Evolutionary conservation across 495 filamentous ascomycete species (phyloP).

Genomic region (Penicillium bialowiezense): DNA sequence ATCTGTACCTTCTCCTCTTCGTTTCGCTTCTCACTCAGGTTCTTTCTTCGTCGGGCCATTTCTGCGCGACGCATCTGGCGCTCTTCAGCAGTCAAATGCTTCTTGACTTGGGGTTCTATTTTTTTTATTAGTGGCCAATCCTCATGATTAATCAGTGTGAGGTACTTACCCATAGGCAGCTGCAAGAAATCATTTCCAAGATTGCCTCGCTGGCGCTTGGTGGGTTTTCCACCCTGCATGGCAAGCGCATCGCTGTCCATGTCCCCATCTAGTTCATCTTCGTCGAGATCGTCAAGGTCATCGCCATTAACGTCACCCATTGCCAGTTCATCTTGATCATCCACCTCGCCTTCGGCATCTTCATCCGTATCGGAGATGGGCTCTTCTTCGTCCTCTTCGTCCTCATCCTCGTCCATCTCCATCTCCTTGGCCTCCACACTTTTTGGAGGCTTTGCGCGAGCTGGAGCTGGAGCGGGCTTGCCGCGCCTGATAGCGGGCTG

Average conservation of each 20-base stretch:
- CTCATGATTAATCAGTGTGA: not conserved
- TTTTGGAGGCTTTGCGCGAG: constrained; percentile 40
- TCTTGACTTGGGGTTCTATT: constrained; percentile 88
- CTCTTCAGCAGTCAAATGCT: constrained; percentile 88
- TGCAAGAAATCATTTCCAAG: constrained; percentile 73
- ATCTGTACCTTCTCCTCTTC: constrained; percentile 90
- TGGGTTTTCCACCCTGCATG: constrained; percentile 76
- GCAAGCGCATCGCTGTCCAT: constrained; percentile 60
- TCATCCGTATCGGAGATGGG: constrained; percentile 46
- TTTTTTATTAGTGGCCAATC: constrained; percentile 12
- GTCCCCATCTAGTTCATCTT: constrained; percentile 60
- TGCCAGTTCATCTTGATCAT: constrained; percentile 48
- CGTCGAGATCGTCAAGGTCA: constrained; percentile 49
- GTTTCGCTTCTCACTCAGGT: constrained; percentile 95
- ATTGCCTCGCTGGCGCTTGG: constrained; percentile 78
- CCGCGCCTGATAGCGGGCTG: constrained; percentile 37
- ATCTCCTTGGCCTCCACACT: constrained; percentile 61
- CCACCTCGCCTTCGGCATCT: constrained; percentile 50
- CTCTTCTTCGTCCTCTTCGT: constrained; percentile 57
- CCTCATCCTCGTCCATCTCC: constrained; percentile 46
- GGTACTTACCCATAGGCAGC: constrained; percentile 70
- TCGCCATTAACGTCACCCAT: constrained; percentile 36
- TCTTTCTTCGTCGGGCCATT: constrained; percentile 93
- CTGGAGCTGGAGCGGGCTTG: constrained; percentile 28
- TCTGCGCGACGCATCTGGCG: constrained; percentile 91